Conservation (phyloP, 768 basidiomycete species). For the Psilocybe tampanensis region DNA sequence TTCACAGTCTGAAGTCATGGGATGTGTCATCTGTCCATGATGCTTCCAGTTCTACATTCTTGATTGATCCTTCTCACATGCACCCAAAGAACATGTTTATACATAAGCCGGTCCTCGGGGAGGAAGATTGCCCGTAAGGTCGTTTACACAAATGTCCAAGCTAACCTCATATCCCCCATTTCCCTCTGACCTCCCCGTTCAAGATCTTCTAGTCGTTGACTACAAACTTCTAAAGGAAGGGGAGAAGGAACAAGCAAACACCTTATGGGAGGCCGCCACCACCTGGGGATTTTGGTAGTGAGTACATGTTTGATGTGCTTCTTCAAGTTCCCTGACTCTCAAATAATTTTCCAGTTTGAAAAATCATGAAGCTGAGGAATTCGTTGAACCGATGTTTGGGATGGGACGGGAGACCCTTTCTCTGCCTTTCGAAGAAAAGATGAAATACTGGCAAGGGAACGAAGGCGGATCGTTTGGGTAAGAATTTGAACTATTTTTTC, state of each 20-base stretch:
- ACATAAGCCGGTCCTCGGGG: neutral
- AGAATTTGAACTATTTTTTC: slow-evolving; percentile 1
- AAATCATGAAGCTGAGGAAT: slow-evolving; percentile 49
- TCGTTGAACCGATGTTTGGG: slow-evolving; percentile 51
- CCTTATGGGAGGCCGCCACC: slow-evolving; percentile 54
- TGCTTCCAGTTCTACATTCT: neutral
- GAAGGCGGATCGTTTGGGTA: slow-evolving; percentile 38
- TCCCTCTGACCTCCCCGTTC: slow-evolving; percentile 49
- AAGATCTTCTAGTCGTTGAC: slow-evolving; percentile 55
- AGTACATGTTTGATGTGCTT: slow-evolving; percentile 21
- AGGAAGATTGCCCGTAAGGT: neutral
- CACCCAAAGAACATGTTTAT: neutral
- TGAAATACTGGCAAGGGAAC: slow-evolving; percentile 55
- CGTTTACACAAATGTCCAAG: neutral
- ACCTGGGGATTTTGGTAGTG: slow-evolving; percentile 66
- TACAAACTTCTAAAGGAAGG: slow-evolving; percentile 44
- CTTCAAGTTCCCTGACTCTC: neutral
- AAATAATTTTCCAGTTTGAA: slow-evolving; percentile 36
- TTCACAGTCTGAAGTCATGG: neutral
- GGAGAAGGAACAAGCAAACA: slow-evolving; percentile 41
- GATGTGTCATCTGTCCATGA: neutral
- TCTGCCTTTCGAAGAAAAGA: slow-evolving; percentile 53
- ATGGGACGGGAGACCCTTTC: slow-evolving; percentile 52
- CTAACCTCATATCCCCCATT: slow-evolving; percentile 35
- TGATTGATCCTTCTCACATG: neutral